Base-by-base conservation (phyloP, 2,329 filamentous ascomycete species). In the Rhexocercosporidium sp. region DNA sequence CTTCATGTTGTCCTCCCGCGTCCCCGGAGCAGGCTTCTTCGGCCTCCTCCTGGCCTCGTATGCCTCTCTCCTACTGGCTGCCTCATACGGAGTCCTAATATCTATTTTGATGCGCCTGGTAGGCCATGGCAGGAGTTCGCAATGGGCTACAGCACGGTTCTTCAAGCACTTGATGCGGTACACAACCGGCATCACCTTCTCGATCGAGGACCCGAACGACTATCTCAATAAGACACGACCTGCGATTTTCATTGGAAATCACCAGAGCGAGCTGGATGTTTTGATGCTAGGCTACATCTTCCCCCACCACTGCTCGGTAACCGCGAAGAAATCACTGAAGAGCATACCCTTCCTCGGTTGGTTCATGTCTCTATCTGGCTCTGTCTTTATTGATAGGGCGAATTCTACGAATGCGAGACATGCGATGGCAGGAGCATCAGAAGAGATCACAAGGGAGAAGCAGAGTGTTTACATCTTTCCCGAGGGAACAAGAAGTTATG, bases 201-300 rank as follows among this genome's bases (percentile, higher is more conserved):
- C 87, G 69, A 81, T 97, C 59, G 85, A 90, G 53, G 93, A 94
- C 78, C 83, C 88, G 46, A 77, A 88, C 67, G 80, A 89, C 71
- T 78, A 89, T 60, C 73, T 78, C 8, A 72, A 70, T 14, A 89
- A 84, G 11, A 84, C 83, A 31, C 88, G 95, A 61, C 96, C 96
- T 0, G 94, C 93, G 66, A 92, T 99, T 66, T 94, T 99, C 76
- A 85, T 99, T 73, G 92, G 92, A 47, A 98, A 98, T 81, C 96
- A 99, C 82, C 96, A 99, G 85, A 93, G 92, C 25, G 96, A 98
- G 82, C 88, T 99, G 72, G 96, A 99, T 77, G 92, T 99, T 47
- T 85, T 97, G 67, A 92, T 97, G 88, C 86, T 99, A 31, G 96
- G 94, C 69, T 84, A 85, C 80, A 88, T 97, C 76, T 98, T 97